Base-by-base conservation (phyloP, 371 early-diverging fungal genomes). In the Mucor saturninus region DNA sequence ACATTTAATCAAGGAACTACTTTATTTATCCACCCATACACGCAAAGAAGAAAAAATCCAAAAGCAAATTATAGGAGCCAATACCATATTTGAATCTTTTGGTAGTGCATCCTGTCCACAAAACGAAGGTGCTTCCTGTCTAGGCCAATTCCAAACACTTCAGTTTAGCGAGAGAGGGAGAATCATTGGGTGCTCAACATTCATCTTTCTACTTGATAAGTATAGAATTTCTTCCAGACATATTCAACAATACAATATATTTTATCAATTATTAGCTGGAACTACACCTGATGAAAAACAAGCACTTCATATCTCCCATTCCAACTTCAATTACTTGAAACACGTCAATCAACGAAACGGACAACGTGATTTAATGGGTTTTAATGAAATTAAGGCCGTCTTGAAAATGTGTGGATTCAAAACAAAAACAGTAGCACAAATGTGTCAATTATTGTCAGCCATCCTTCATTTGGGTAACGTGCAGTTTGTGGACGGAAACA, bases 181-280 rank as follows among this genome's bases (percentile, higher is more conserved):
- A 29, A 87, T 98, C 61, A 75, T 86, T 32, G 95, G 97, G 50
- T 81, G 86, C 7, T 89, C 90, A 67, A 62, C 89, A n/a, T 83
- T 93, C 32, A 83, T 90, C 8, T 96, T 88, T 67, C 76, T 93
- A 40, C 83, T 97, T 37, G 95, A 97, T 71, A 87, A 90, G 40
- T 79, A 81, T 59, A 83, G 92, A 50, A 81, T 92, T 14, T 86
- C 88, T 9, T 68, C 73, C 8, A 62, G 61, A 32, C 53, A 83
- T 21, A 88, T 89, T 43, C 77, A 88, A 56, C 91, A 88, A 52
- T 96, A 91, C 71, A 86, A 94, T 71, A 81, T 94, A 28, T 94
- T 96, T 72, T 92, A 95, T 75, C 85, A 92, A 51, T 81, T 95
- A 64, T 79, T 83, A 71, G 86, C 72, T 56, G 86, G 90, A 7